Percentiles rank a stretch among this genome's conserved stretches.
phyloP scores from a whole-genome alignment of 1,284 basidiomycete genomes.

The Pyrrhoderma noxium region DNA sequence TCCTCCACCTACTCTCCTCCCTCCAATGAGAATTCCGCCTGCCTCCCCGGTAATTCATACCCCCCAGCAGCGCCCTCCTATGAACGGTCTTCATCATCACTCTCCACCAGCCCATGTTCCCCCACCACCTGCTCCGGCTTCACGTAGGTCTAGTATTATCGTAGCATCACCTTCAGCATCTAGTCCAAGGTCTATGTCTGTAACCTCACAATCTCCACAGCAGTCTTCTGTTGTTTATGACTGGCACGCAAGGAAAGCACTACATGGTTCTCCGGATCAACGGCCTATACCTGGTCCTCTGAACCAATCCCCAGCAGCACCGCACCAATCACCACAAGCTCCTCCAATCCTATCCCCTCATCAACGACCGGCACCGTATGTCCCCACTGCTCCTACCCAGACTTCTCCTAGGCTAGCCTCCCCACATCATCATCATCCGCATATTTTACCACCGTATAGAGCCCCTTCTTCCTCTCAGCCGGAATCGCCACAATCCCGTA shows the following conservation, averaged over 20 bases:
- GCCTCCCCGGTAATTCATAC: not conserved
- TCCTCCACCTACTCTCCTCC: constrained; percentile 1
- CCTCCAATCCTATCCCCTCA: not conserved
- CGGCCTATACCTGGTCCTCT: not conserved
- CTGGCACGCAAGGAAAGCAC: not conserved
- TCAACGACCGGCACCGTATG: not conserved
- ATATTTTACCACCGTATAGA: constrained; percentile 1
- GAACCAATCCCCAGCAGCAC: not conserved
- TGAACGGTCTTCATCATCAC: not conserved
- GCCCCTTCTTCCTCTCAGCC: not conserved
- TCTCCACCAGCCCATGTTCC: too few species aligned
- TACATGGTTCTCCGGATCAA: constrained; percentile 6
- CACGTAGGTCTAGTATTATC: too few species aligned
- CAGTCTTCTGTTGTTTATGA: too few species aligned
- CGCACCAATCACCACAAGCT: not conserved
- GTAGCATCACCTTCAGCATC: too few species aligned
- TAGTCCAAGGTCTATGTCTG: too few species aligned
- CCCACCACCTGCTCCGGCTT: too few species aligned
- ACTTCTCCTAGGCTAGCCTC: too few species aligned
- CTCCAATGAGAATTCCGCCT: not conserved
- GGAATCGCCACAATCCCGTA: too few species aligned
- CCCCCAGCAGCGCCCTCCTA: not conserved
- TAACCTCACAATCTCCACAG: too few species aligned
- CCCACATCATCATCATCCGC: not conserved
- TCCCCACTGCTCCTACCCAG: too few species aligned